Conservation (phyloP, 2,329 filamentous ascomycete genomes). For the Ophiocordyceps camponoti-rufipedis region DNA sequence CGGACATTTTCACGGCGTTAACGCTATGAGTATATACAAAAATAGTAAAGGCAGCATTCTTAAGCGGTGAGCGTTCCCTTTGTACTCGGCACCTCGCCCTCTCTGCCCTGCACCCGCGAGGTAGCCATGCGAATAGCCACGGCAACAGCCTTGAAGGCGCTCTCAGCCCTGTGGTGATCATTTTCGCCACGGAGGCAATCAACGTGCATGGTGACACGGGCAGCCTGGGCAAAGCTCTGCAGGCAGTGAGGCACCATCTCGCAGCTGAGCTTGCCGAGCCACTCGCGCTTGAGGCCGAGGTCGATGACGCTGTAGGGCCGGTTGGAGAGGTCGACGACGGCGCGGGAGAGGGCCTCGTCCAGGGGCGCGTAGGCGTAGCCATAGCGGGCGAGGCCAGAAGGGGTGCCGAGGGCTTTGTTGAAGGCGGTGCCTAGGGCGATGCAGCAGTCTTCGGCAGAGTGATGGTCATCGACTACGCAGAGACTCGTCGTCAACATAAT, state of each 20-base stretch:
- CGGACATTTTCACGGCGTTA: no score
- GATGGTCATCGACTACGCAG: conserved; percentile 77
- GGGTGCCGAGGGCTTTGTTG: conserved; percentile 57
- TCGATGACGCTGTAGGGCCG: conserved; percentile 73
- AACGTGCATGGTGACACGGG: conserved; percentile 85
- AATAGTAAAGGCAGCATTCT: no score
- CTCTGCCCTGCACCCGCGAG: conserved; percentile 54
- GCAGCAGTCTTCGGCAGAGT: conserved; percentile 91
- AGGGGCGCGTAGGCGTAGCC: conserved; percentile 84
- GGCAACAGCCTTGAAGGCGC: conserved; percentile 90
- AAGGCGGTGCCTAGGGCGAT: conserved; percentile 81
- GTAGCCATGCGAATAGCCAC: conserved; percentile 69
- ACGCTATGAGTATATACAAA: not conserved
- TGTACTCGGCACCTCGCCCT: conserved; percentile 87
- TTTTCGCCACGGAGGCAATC: conserved; percentile 82
- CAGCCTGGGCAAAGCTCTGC: conserved; percentile 82
- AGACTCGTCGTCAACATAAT: no score
- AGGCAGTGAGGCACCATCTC: conserved; percentile 97
- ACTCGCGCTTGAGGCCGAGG: conserved; percentile 73
- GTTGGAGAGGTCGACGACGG: conserved; percentile 88
- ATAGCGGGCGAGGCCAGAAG: conserved; percentile 72
- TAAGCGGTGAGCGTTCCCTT: conserved; percentile 69
- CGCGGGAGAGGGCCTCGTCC: conserved; percentile 84
- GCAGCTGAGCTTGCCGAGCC: conserved; percentile 78
- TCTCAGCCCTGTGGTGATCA: conserved; percentile 92